phyloP scores from a whole-genome alignment of 352 stramenopile genomes.

The Phytophthora chlamydospora region DNA sequence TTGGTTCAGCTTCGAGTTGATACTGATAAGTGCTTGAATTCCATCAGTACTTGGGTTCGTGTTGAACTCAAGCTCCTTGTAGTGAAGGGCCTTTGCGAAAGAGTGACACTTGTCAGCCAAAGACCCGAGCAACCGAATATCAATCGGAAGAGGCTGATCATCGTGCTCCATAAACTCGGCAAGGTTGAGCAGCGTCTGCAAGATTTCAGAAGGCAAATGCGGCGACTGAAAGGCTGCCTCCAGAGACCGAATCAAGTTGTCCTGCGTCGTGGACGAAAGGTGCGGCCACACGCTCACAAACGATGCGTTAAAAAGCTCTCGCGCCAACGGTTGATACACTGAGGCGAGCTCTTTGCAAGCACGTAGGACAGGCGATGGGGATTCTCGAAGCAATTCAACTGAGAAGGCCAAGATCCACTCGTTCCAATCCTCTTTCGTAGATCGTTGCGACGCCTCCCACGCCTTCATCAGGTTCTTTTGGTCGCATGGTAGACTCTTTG shows the following conservation, averaged over 20 bases:
- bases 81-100: conserved; percentile 98
- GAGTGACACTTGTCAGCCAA: conserved; percentile 98
- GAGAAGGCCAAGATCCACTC: conserved; percentile 99
- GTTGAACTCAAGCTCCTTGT: conserved; percentile 99
- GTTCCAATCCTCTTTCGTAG: conserved; percentile 96
- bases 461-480: conserved; percentile 87
- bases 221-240: conserved; percentile 94
- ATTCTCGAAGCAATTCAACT: conserved; percentile 97
- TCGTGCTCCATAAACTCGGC: conserved; percentile 99
- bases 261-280: conserved; percentile 88
- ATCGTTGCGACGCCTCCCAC: conserved; percentile 85
- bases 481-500: conserved; percentile 80
- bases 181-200: conserved; percentile 98
- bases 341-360: conserved; percentile 96
- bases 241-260: conserved; percentile 94
- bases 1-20: conserved; percentile 98
- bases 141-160: conserved; percentile 96
- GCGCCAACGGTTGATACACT: conserved; percentile 97
- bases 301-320: conserved; percentile 98
- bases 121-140: conserved; percentile 96
- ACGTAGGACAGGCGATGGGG: conserved; percentile 94
- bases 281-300: conserved; percentile 99
- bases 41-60: conserved; percentile 90
- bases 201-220: conserved; percentile 96
- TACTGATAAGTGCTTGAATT: conserved; percentile 98